Evolutionary conservation across 2,329 filamentous ascomycete genomes (phyloP).

Genomic region (Amauroascus verrucosus): DNA sequence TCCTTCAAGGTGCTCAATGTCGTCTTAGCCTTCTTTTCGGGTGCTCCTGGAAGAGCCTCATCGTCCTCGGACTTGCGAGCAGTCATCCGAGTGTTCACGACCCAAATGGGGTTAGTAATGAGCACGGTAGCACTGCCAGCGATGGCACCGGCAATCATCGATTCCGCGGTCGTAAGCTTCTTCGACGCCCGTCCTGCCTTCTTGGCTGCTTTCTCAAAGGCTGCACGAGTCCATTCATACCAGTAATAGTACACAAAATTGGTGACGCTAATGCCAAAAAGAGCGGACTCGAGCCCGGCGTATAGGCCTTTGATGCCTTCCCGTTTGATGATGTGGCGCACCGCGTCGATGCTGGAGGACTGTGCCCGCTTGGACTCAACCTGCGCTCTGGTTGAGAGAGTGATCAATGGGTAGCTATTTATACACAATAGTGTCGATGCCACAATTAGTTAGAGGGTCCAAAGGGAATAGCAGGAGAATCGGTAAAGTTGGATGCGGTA

Average conservation of each 20-base stretch:
- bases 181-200: constrained; percentile 62
- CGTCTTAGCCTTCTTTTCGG: constrained; percentile 48
- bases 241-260: constrained; percentile 99
- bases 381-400: constrained; percentile 91
- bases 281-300: constrained; percentile 80
- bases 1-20: constrained; percentile 73
- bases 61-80: constrained; percentile 59
- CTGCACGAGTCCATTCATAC: constrained; percentile 93
- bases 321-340: constrained; percentile 76
- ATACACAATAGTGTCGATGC: background rate
- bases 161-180: constrained; percentile 83
- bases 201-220: constrained; percentile 66
- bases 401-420: constrained; percentile 82
- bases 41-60: constrained; percentile 29
- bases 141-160: constrained; percentile 88
- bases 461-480: constrained; percentile 2
- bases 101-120: constrained; percentile 98
- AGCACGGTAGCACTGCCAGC: constrained; percentile 90
- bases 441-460: constrained; percentile 3
- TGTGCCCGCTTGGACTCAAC: constrained; percentile 92
- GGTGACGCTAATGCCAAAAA: constrained; percentile 96
- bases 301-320: constrained; percentile 87
- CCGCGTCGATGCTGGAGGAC: constrained; percentile 70
- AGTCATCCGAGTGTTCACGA: constrained; percentile 96
- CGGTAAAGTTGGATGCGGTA: background rate